Evolutionary conservation across 139 green algal species (phyloP), one percentile per base, ranked within the genome.

Genomic region (Tetradesmus obliquus): DNA sequence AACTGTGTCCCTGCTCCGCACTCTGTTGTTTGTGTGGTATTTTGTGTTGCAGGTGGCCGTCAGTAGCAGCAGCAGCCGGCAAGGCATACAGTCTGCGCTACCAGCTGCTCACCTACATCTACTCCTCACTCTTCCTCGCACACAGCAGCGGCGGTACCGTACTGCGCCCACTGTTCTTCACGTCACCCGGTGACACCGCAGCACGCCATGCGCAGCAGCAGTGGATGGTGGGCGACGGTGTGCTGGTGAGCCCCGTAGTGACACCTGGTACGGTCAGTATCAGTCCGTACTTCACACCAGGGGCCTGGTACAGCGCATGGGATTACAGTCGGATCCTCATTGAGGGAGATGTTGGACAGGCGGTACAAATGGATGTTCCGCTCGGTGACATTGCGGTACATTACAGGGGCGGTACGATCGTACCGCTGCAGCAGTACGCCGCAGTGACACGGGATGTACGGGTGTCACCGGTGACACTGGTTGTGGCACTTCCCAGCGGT

Each of bases 221-320:
- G 83, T 97, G 95, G 87, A 88, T 97, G 86, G 55, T 97, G 82
- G 96, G 96, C 3, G 84, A 95, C n/a, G 90, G 54, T 0, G 69
- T 97, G 60, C 91, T 97, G 51, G 92, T 97, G 15, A 95, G 87
- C 80, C 96, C 96, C 0, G 95, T 98, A 15, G 79, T 97, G 69
- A 54, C 88, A 5, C n/a, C 93, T 51, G 94, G 88, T 0, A 84
- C 84, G 0, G 66, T 45, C 51, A 84, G 22, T 1, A 94, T 97
- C 57, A 53, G 94, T 1, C 93, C 79, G 2, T 97, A 97, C 92
- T 97, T 97, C 88, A 96, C 96, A 3, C 6, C 62, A 2, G 95
- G 95, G 58, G 90, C 69, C 5, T 97, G 95, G 95, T 95, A 95
- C 60, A 69, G 51, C 32, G 55, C n/a, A 53, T 79, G 57, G 58